Conservation (phyloP, 129 eudicot genomes). For the Cynara cardunculus region DNA sequence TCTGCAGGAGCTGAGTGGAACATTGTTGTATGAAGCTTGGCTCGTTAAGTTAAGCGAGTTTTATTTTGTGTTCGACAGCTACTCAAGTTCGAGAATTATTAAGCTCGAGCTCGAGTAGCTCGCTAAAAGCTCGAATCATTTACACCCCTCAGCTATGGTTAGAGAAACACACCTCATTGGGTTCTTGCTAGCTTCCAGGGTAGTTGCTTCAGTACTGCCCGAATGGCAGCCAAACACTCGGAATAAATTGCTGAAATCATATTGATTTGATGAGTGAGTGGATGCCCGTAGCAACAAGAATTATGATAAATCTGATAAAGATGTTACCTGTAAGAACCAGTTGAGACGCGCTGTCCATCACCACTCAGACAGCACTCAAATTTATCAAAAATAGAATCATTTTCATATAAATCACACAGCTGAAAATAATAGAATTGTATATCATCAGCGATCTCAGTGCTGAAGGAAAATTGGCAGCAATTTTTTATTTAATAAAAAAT, state of each 20-base stretch:
- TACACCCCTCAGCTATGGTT: background rate
- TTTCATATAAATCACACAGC: constrained; percentile 91
- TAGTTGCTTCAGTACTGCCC: constrained; percentile 83
- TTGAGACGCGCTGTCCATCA: constrained; percentile 85
- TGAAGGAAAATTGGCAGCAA: background rate
- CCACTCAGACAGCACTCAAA: constrained; percentile 98
- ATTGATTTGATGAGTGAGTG: background rate
- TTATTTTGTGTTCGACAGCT: background rate
- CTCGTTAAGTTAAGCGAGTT: background rate
- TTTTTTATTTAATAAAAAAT: background rate
- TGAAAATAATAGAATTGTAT: constrained; percentile 33
- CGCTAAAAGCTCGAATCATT: background rate
- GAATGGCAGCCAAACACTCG: constrained; percentile 79
- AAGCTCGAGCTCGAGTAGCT: background rate
- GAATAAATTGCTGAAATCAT: constrained; percentile 69
- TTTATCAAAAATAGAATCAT: constrained; percentile 94
- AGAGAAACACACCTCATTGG: constrained; percentile 74
- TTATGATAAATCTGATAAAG: background rate
- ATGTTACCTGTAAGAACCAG: constrained; percentile 91
- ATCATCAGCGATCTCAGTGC: constrained; percentile 15
- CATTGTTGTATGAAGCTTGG: background rate
- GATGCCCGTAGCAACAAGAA: background rate
- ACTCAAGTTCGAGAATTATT: background rate
- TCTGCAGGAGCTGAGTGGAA: background rate
- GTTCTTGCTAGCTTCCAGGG: constrained; percentile 91